Evolutionary conservation across 2,329 filamentous ascomycete genomes (phyloP), one percentile per base, ranked within the genome.

Genomic region (Neofusicoccum laricinum): DNA sequence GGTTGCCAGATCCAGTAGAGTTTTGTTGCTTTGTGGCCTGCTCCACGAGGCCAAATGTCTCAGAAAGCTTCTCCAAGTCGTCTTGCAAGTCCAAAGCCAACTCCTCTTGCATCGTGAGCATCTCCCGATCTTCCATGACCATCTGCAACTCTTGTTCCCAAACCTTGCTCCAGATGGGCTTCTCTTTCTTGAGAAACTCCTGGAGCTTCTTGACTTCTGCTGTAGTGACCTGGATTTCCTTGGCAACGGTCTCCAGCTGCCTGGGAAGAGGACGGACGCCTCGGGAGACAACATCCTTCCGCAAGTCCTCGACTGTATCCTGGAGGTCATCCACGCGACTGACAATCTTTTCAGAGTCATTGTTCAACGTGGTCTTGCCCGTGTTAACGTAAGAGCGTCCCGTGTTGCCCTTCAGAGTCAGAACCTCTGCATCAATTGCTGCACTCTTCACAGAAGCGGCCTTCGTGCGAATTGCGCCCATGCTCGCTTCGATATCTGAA

Each of bases 121-220:
- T 89, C 73, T 98, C 94, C 69, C 93, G 88, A 73, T 97, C 95
- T 75, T 96, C 93, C 79, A 95, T 98, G 2, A 99, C 94, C 61
- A 94, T 89, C 77, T 98, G 92, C 50, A 99, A 83, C 77, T 98
- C 93, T 79, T 96, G 93, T 85, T 98, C 94, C 95, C 95, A 99
- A 68, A 98, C 96, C 86, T 97, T 97, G 63, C 93, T 97, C 94
- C 95, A 99, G 65, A 97, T 84, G 0, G 95, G 95, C 77, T 97
- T 97, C 84, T 99, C 95, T 51, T 87, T 86, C 71, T 88, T 89
- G 80, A 99, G 86, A 81, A 91, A 96, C 15, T 97, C 93, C 74
- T 97, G 91, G 85, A 99, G 90, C 79, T 91, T 93, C 84, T 92
- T 95, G 67, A 99, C 87, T 73, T 97, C 93, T 73, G 92, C 89